These are phyloP conservation scores for Erodium maritimum DNA, from an alignment of 345 rosid species.

Conservation along the genomic window DNA sequence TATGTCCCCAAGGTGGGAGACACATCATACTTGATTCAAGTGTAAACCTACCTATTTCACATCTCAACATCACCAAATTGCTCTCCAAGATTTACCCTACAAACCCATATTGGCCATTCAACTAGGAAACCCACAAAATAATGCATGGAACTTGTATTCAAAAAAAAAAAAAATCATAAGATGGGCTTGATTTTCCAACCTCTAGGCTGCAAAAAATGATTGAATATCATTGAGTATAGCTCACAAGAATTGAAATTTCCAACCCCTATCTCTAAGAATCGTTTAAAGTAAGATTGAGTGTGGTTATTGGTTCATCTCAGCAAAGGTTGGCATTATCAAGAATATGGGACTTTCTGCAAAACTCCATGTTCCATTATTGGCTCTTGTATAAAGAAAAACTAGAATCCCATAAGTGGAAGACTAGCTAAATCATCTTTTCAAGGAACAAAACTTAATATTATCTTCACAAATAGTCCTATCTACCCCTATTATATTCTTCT, in stretches of 20 bases:
- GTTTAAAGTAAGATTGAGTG: background rate
- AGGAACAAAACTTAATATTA: background rate
- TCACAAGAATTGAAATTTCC: background rate
- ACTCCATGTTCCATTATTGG: background rate
- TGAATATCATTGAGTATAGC: background rate
- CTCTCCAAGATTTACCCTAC: background rate
- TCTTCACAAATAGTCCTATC: background rate
- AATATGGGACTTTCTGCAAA: background rate
- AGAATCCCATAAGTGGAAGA: no score
- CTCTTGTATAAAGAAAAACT: background rate
- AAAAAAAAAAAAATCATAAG: no score
- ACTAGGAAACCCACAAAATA: background rate
- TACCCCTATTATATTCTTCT: background rate
- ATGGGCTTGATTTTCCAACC: no score
- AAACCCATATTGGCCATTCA: background rate
- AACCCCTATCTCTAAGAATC: background rate
- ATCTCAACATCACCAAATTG: background rate
- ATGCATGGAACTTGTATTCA: background rate
- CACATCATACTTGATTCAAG: background rate
- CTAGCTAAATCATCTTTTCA: no score
- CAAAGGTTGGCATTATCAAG: background rate
- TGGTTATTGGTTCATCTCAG: no score
- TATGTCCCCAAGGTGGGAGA: background rate
- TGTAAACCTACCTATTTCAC: background rate
- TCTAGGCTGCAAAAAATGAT: background rate